phyloP scores from a whole-genome alignment of 1,284 basidiomycete genomes.

The Naganishia albida region DNA sequence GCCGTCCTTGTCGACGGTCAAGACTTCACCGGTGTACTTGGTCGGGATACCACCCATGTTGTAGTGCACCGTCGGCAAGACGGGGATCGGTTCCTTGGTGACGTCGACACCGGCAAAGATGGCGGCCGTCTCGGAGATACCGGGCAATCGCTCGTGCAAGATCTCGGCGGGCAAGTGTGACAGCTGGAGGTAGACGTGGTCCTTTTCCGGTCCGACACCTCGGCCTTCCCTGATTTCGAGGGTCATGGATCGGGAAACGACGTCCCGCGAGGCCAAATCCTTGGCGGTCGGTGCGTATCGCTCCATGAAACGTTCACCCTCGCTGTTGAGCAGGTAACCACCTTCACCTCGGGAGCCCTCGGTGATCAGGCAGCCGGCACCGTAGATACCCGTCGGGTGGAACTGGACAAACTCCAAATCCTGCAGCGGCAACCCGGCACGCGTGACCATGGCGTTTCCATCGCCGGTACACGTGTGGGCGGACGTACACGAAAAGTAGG shows the following conservation, averaged over 20 bases:
- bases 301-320: constrained; percentile 99
- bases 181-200: constrained; percentile 96
- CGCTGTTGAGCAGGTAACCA: constrained; percentile 96
- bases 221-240: constrained; percentile 98
- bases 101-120: constrained; percentile 99
- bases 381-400: constrained; percentile 99
- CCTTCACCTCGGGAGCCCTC: constrained; percentile 99
- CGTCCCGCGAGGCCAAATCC: constrained; percentile 98
- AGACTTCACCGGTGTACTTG: constrained; percentile 94
- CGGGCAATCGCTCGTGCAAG: constrained; percentile 94
- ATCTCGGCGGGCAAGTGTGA: constrained; percentile 95
- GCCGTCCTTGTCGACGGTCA: constrained; percentile 78
- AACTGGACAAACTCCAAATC: constrained; percentile 99
- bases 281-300: constrained; percentile 99
- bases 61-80: constrained; percentile 93
- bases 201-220: constrained; percentile 98
- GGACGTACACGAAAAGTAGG: constrained; percentile 98
- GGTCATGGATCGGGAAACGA: constrained; percentile 99
- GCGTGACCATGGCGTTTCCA: constrained; percentile 97
- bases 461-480: constrained; percentile 99
- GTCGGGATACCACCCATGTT: constrained; percentile 99
- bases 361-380: constrained; percentile 97
- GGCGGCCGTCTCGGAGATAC: constrained; percentile 99
- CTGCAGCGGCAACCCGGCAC: constrained; percentile 95
- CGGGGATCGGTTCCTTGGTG: constrained; percentile 98